phyloP scores from a whole-genome alignment of 1,284 basidiomycete genomes.

The Tylopilus sp. region DNA sequence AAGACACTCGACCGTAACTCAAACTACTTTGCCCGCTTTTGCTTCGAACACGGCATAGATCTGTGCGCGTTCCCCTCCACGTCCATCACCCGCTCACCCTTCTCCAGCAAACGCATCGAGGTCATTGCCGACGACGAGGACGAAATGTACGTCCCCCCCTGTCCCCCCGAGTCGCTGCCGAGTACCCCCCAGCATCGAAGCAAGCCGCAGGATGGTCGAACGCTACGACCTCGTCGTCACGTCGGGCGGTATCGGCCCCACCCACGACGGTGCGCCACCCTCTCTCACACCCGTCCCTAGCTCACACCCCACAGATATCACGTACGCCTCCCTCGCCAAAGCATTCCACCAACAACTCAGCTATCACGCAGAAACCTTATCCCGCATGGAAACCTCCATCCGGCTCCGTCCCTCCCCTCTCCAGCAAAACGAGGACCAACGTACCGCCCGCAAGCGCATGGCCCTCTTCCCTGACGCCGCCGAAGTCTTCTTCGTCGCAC shows the following conservation, averaged over 20 bases:
- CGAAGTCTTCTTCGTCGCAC: conserved; percentile 70
- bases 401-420: conserved; percentile 50
- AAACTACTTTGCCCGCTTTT: conserved; percentile 80
- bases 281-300: background rate
- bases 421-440: conserved; percentile 68
- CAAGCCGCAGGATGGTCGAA: conserved; percentile 76
- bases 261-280: conserved; percentile 65
- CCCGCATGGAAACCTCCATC: conserved; percentile 70
- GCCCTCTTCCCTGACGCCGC: conserved; percentile 76
- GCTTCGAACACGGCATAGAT: conserved; percentile 84
- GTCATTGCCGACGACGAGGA: conserved; percentile 89
- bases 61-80: conserved; percentile 50
- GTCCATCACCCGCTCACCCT: background rate
- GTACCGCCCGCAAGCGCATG: conserved; percentile 74
- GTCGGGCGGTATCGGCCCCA: conserved; percentile 83
- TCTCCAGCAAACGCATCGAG: conserved; percentile 75
- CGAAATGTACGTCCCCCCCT: conserved; percentile 66
- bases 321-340: conserved; percentile 81
- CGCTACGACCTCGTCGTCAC: conserved; percentile 88
- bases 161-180: background rate
- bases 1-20: conserved; percentile 89
- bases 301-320: conserved; percentile 61
- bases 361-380: conserved; percentile 79
- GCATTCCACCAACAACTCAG: conserved; percentile 76
- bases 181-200: conserved; percentile 61